Evolutionary conservation across 1,284 basidiomycete species (phyloP), one percentile per base, ranked within the genome.

Genomic region (Boletus sp.): DNA sequence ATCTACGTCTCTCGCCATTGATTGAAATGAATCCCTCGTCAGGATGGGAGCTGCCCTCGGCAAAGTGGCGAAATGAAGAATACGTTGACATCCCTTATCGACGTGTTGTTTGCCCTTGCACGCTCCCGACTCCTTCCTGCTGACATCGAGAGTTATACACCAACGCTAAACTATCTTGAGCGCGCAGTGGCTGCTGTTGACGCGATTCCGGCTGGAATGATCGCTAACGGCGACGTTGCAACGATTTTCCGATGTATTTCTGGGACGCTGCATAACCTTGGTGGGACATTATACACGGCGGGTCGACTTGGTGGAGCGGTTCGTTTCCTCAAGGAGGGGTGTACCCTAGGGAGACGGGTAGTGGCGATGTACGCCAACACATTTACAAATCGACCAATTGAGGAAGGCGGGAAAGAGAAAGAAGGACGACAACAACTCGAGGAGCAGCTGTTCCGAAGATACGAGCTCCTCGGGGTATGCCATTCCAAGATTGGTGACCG

Each of bases 381-480:
- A 28, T 23, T 21, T 7, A 17, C 25, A 14, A 58, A 43, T 43
- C 47, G 43, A 52, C 68, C 54, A 67, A 56, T 50, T 1, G 43
- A 35, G n/a, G 61, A 63, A 14, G 67, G 60, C 10, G 76, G 70
- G 28, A 75, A 79, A 59, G 78, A 79, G 52, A 76, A 76, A 14
- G 83, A 85, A 33, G 79, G 76, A 0, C 90, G 88, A 86, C 77
- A 64, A 53, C 81, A 84, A 60, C 77, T 92, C 6, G 80, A 84
- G 60, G 83, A 87, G 28, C 86, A 89, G 65, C 63, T 92, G 33
- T 85, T 83, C 65, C 81, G 86, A 44, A 78, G 93, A 44, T 93
- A 86, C 81, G 92, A 95, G 73, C 75, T 94, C n/a, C 77, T 95
- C 27, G 91, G 84, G 0, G 84, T 88, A 4, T 93, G 90, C 70